Base-by-base conservation (phyloP, 202 grass and related monocot genomes). In the Elaeis oleifera region DNA sequence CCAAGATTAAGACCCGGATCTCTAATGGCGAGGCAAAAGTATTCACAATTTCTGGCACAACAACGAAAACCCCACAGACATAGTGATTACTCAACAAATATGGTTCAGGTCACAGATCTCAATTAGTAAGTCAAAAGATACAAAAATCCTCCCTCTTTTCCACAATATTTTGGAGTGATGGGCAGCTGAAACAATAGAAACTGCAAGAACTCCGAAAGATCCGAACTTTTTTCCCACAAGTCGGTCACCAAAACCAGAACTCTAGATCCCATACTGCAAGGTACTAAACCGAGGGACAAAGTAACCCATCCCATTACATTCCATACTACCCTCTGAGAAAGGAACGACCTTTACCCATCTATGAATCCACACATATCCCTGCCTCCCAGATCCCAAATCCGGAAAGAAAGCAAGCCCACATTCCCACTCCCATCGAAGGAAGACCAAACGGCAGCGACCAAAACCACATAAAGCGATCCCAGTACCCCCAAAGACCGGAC, bases 361-460 rank as follows among this genome's bases (percentile, higher is more conserved):
- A 44, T 44, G 9, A 44, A 44, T 44, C 36, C 36, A 13, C 36
- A 13, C 11, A 44, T 54, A 16, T 61, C 83, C 15, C 54, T 48
- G 19, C 51, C 17, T 58, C 59, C 51, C 8, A 61, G 64, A 56
- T 78, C 78, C 72, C 77, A 78, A 69, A 81, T 77, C 72, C 60
- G 63, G 16, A 50, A 60, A 5, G 23, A 68, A 50, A 58, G 14
- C 32, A 23, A 49, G 44, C 23, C 56, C 56, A 59, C 78, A 78
- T 63, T 81, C 61, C 52, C 44, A 21, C 54, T 29, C 29, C 18
- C 55, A 59, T 29, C 0, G 64, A 23, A 24, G 59, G 49, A 59
- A 21, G 50, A 56, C 76, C 3, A 16, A 44, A 5, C 25, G 16
- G 18, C 49, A 9, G 5, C 51, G 55, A 79, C 71, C 73, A 60